A percentile compares a stretch with the other conserved stretches of the same genome.
These are phyloP conservation scores for Lodderomyces beijingensis DNA, from an alignment of 1,139 yeast species.

Conservation along the genomic window DNA sequence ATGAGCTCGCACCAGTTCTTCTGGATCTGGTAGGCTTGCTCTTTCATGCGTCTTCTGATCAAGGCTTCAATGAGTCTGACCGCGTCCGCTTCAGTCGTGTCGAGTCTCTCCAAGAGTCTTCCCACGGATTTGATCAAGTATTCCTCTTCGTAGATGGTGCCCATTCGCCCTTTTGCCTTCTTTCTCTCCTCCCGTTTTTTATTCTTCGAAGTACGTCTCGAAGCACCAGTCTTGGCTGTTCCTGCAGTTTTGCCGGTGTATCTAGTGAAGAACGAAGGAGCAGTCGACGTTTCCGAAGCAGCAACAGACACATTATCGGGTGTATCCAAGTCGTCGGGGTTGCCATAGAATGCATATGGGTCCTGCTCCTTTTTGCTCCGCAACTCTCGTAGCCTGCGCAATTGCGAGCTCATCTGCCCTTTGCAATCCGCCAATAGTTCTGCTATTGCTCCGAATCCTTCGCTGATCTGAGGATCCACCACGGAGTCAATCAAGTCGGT, in stretches of 20 bases:
- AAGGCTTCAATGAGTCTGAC: constrained; percentile 68
- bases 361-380: constrained; percentile 78
- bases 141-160: constrained; percentile 95
- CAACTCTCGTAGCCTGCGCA: constrained; percentile 77
- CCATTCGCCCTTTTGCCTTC: constrained; percentile 94
- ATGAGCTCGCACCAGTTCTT: constrained; percentile 59
- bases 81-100: constrained; percentile 74
- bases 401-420: constrained; percentile 78
- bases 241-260: constrained; percentile 95
- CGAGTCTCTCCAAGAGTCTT: constrained; percentile 77
- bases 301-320: constrained; percentile 96
- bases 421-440: constrained; percentile 90
- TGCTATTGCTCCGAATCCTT: constrained; percentile 83
- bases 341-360: constrained; percentile 78
- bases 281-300: constrained; percentile 88
- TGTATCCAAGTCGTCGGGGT: constrained; percentile 60
- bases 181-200: constrained; percentile 94
- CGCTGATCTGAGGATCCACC: constrained; percentile 73
- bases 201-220: constrained; percentile 87
- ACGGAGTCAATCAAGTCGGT: constrained; percentile 49
- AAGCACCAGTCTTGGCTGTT: constrained; percentile 94
- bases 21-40: constrained; percentile 82
- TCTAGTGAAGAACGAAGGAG: constrained; percentile 89
- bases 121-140: constrained; percentile 86
- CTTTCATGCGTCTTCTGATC: constrained; percentile 65